These are phyloP conservation scores for Davidsoniella eucalypti DNA, from an alignment of 2,329 filamentous ascomycete genomes.

Conservation along the genomic window DNA sequence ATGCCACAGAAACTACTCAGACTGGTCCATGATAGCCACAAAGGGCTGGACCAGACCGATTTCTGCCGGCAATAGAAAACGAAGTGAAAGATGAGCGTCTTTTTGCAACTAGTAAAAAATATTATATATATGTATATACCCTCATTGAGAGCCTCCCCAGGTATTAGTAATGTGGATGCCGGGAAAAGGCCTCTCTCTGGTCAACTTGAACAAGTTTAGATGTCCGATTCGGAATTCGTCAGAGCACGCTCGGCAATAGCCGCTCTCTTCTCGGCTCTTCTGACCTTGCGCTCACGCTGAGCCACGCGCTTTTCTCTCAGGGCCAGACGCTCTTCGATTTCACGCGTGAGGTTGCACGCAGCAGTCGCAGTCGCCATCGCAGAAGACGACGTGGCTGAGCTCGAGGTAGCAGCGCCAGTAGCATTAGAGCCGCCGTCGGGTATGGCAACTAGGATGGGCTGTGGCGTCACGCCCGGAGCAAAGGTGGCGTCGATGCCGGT, in stretches of 20 bases:
- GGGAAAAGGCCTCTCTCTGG: too few relatives aligned
- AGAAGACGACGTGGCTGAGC: neutral
- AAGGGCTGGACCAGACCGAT: too few relatives aligned
- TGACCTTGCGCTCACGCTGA: constrained; percentile 3
- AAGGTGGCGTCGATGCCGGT: constrained; percentile 8
- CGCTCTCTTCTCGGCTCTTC: constrained; percentile 6
- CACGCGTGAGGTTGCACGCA: neutral
- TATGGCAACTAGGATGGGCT: constrained; percentile 5
- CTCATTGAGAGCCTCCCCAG: too few relatives aligned
- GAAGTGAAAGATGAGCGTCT: too few relatives aligned
- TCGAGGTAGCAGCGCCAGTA: neutral
- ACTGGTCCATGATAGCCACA: too few relatives aligned
- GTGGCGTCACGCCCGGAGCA: constrained; percentile 7
- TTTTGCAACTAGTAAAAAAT: too few relatives aligned
- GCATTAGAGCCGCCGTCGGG: neutral
- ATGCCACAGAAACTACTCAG: too few relatives aligned
- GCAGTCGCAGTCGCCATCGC: neutral
- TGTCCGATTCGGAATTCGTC: neutral
- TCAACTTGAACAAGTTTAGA: too few relatives aligned
- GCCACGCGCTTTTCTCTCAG: neutral
- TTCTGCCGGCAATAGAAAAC: too few relatives aligned
- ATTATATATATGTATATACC: too few relatives aligned
- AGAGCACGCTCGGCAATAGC: constrained; percentile 2
- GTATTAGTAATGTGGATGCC: too few relatives aligned
- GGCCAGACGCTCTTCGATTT: neutral